Evolutionary conservation across 1,139 yeast genomes (phyloP).

Genomic region (Yamadazyma dushanensis): DNA sequence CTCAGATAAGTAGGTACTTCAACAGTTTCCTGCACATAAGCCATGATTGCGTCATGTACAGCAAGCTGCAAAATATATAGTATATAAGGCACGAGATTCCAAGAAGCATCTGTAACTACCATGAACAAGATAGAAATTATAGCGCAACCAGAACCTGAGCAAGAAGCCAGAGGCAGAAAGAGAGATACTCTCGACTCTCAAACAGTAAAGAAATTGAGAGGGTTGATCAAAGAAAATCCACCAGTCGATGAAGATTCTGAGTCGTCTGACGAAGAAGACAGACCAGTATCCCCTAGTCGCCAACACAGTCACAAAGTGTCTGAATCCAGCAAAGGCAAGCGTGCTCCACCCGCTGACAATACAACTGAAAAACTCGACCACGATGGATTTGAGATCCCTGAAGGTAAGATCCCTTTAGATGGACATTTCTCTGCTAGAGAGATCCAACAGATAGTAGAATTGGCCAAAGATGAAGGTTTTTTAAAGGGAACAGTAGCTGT

Average conservation of each 20-base stretch:
- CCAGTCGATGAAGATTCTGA: slow-evolving; percentile 3
- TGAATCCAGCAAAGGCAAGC: no score
- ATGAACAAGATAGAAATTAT: slow-evolving; percentile 21
- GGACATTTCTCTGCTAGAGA: slow-evolving; percentile 43
- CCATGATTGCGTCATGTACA: slow-evolving; percentile 7
- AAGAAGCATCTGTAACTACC: not conserved
- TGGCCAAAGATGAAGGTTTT: slow-evolving; percentile 34
- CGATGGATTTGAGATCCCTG: slow-evolving; percentile 40
- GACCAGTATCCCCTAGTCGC: slow-evolving; percentile 1
- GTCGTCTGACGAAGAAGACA: not conserved
- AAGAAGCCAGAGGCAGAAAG: not conserved
- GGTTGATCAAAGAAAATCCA: slow-evolving; percentile 17
- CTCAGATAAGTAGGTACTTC: no score
- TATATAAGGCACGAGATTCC: not conserved
- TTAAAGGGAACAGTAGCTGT: slow-evolving; percentile 28
- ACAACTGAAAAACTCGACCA: slow-evolving; percentile 20
- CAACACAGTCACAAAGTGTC: no score
- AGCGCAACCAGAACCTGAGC: slow-evolving; percentile 20
- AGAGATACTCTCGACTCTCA: slow-evolving; percentile 11
- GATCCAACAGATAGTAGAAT: slow-evolving; percentile 27
- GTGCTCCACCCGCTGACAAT: no score
- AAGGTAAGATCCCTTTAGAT: slow-evolving; percentile 41
- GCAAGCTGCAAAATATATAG: slow-evolving; percentile 3
- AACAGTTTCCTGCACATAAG: not conserved
- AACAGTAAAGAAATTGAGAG: slow-evolving; percentile 18